Base-by-base conservation (phyloP, 345 rosid genomes). In the Sisymbrium irio region DNA sequence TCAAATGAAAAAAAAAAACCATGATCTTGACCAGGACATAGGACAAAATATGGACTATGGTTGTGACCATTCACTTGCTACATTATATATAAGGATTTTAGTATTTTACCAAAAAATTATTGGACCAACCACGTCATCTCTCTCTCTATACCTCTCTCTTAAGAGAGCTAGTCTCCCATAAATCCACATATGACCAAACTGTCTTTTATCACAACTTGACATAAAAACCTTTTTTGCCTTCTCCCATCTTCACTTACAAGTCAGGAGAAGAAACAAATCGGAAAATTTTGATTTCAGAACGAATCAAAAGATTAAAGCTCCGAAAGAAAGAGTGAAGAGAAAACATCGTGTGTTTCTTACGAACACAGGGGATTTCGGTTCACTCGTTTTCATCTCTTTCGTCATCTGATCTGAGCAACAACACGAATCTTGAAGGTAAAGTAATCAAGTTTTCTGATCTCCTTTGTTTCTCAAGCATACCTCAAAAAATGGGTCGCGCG, bases 401-500 rank as follows among this genome's bases (percentile, higher is more conserved):
- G 5, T 39, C 12, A 50, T 72, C 54, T 17, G 42, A 50, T 63
- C 51, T 20, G 15, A 25, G 35, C 22, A 62, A 45, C 27, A 44
- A 62, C 19, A 62, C 11, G 11, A 76, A 14, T 54, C 65, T 69
- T 76, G 71, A 62, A 62, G 37, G 71, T 62, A 22, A 46, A 76
- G 50, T 13, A 6, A 36, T 25, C 46, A 32, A 67, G 59, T 5
- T 54, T 42, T 61, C 22, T 51, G 11, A 20, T 75, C 32, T 67
- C 18, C 15, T 61, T 56, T 51, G 63, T 17, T 53, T 51, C 74
- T 61, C 39, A 37, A 53, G 7, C 53, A 3, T 0, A 62, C 35
- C 55, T 65, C 42, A 67, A 63, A 22, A 62, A 59, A 76, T 76
- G 79, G 60, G 45, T 36, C 59, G 79, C n/a, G 9, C n/a, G n/a